Base-by-base conservation (phyloP, 148 eudicot genomes). In the Vaccinium myrtillus region DNA sequence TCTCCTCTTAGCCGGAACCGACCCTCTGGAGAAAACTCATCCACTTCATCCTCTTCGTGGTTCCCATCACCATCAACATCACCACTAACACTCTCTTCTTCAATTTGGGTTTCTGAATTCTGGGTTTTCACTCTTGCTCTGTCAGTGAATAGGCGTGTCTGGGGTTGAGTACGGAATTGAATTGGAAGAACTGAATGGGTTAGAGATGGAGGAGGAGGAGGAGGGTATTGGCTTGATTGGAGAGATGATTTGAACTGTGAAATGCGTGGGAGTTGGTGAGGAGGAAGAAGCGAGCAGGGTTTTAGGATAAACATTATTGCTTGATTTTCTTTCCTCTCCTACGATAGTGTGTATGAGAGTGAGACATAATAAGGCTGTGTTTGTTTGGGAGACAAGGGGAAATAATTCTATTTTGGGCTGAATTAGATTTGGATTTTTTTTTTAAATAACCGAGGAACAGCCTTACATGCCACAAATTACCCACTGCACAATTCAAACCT, bases 1-100 rank as follows among this genome's bases (percentile, higher is more conserved):
- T 94, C 93, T 73, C 81, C 94, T 67, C 63, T 80, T 3, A 87
- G 88, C 79, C 88, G 83, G 58, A 91, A 89, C 54, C 90, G 89
- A 82, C 76, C 83, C 76, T 67, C 51, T 43, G 91, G 87, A 55
- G 87, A 86, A 48, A 88, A 87, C 86, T 82, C 93, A 63, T 69
- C 90, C 16, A 69, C 74, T 32, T 89, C 97, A n/a, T 87, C 93
- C 21, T 87, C 89, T 15, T 87, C 80, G n/a, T 83, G 89, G 48
- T 71, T 90, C 54, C 65, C 87, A 25, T 71, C 15, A n/a, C 46
- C 87, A 12, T 67, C 89, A 43, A 43, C 46, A 43, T 43, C 46
- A 11, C 54, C 78, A 4, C 65, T 85, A 27, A 25, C 86, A 61
- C 59, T 81, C 36, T 48, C 59, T 49, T 89, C 88, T 54, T 84